Conservation (phyloP, 108 stramenopile species). For the Skeletonema tropicum region DNA sequence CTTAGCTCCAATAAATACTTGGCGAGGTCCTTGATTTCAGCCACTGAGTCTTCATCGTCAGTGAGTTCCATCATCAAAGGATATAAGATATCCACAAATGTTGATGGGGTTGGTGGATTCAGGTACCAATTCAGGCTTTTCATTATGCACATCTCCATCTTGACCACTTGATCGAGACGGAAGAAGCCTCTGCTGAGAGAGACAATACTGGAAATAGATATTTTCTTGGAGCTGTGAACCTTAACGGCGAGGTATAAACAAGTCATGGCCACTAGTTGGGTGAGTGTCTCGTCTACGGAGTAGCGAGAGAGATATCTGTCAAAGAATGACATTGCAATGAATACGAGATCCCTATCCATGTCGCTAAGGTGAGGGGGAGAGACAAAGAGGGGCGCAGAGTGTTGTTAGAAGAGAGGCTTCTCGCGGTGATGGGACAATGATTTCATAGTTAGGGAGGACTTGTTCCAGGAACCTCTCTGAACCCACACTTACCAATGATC, state of each 20-base stretch:
- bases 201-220: background rate
- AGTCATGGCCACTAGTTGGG: conserved; percentile 18
- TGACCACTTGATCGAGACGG: conserved; percentile 9
- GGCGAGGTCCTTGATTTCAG: conserved; percentile 2
- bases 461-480: background rate
- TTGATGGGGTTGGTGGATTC: conserved; percentile 22
- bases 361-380: background rate
- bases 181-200: conserved; percentile 16
- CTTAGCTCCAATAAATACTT: conserved; percentile 21
- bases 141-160: conserved; percentile 22
- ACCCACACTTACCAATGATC: conserved; percentile 11
- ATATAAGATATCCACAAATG: conserved; percentile 12
- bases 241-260: conserved; percentile 22
- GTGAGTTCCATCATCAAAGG: conserved; percentile 3
- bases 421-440: background rate
- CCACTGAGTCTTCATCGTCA: background rate
- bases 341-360: conserved; percentile 11
- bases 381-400: background rate
- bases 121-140: conserved; percentile 21
- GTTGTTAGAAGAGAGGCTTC: background rate
- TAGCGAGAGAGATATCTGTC: conserved; percentile 22
- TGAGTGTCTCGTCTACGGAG: background rate
- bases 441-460: background rate
- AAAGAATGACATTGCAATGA: conserved; percentile 14
- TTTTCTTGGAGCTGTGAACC: conserved; percentile 9